Base-by-base conservation (phyloP, 257 asterid genomes). In the Lantana camara region DNA sequence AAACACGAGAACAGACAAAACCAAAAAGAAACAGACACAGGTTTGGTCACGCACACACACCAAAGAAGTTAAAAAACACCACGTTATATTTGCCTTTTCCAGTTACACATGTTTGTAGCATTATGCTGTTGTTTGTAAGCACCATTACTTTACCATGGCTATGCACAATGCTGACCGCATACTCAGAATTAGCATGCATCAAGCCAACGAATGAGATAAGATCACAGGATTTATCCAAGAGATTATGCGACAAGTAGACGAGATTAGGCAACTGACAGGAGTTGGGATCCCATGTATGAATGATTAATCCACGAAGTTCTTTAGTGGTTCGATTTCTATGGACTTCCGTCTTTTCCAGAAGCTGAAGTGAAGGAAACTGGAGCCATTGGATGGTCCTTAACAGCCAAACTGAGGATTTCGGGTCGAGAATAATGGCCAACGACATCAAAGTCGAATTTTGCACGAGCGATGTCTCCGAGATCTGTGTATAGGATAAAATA, bases 341-440 rank as follows among this genome's bases (percentile, higher is more conserved):
- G 46, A 73, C 61, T 73, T 66, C 78, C 97, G 4, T 74, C 52
- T 66, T 86, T 89, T 34, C 41, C 83, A 21, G 86, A 69, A 45
- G 80, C 73, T 7, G 97, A 88, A 53, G 85, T 65, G 76, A 94
- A 94, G 42, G 95, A 84, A 27, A 83, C 97, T 0, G 96, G 79
- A 54, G 32, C 68, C 77, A 85, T 68, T 2, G 92, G 91, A 37
- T 84, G 85, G 79, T 90, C 96, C 77, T 79, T 84, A 15, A 94
- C 99, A 15, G 80, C 60, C 44, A 94, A 89, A 71, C 93, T 88
- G 32, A 94, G 91, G 63, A 94, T 67, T 66, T 94, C 99, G 4
- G 97, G 97, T 52, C 97, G 89, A 7, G 97, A 72, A 44, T 94
- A 94, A 70, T 94, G 99, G 11, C 99, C 99, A 34, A 94, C 95